Evolutionary conservation across 768 basidiomycete species (phyloP).

Genomic region (Leccinum imitatum): DNA sequence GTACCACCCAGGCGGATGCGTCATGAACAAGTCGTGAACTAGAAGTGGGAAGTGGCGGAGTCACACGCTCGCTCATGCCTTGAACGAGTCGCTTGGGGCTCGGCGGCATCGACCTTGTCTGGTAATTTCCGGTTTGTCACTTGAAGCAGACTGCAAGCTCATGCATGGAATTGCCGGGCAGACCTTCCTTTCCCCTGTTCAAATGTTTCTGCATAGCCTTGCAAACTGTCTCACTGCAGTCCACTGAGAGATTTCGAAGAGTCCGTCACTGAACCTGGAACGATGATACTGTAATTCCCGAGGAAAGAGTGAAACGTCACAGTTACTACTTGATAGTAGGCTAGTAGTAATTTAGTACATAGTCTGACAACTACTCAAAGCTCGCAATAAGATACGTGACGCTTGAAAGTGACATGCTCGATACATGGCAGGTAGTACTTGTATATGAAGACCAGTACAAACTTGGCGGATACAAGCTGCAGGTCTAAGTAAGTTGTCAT

Average conservation of each 20-base stretch:
- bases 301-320: neutral
- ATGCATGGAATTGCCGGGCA: too few species aligned
- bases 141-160: neutral
- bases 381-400: too few species aligned
- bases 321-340: neutral
- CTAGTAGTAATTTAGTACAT: too few species aligned
- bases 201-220: neutral
- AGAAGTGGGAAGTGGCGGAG: neutral
- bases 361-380: too few species aligned
- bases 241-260: neutral
- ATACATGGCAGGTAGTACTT: too few species aligned
- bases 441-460: too few species aligned
- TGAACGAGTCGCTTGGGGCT: too few species aligned
- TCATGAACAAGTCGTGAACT: neutral
- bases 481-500: too few species aligned
- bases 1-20: neutral
- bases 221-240: neutral
- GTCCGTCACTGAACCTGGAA: neutral
- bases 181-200: too few species aligned
- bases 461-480: too few species aligned
- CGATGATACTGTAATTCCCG: neutral
- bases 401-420: too few species aligned
- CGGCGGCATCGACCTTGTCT: too few species aligned
- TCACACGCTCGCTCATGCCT: neutral
- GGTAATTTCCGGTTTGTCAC: neutral